These are phyloP conservation scores for Kandelia obovata DNA, from an alignment of 345 rosid species.

Conservation along the genomic window DNA sequence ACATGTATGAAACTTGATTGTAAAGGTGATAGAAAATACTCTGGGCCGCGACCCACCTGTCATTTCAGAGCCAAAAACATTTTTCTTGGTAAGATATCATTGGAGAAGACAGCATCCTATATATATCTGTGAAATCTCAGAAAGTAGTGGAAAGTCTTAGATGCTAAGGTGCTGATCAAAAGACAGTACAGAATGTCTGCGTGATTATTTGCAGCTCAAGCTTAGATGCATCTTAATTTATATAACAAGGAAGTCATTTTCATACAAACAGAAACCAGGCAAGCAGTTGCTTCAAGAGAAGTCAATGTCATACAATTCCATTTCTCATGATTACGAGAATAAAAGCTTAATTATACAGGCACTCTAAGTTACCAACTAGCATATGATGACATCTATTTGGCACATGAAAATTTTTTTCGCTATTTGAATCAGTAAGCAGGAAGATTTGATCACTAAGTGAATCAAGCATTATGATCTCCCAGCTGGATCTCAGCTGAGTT, in stretches of 20 bases:
- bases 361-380: too few relatives aligned
- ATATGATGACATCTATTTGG: too few relatives aligned
- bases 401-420: too few relatives aligned
- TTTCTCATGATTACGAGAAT: background rate
- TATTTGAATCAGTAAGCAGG: too few relatives aligned
- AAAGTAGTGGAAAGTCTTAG: background rate
- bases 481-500: too few relatives aligned
- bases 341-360: too few relatives aligned
- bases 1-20: constrained; percentile 98
- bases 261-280: background rate
- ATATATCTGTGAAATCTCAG: background rate
- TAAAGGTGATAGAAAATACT: constrained; percentile 97
- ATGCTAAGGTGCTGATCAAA: background rate
- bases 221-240: background rate
- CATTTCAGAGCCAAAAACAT: constrained; percentile 20
- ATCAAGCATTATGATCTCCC: too few relatives aligned
- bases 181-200: background rate
- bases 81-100: constrained; percentile 7
- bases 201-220: constrained; percentile 3
- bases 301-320: constrained; percentile 1
- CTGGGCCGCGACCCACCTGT: constrained; percentile 95
- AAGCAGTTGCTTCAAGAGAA: background rate
- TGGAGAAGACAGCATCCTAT: background rate
- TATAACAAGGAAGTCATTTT: background rate
- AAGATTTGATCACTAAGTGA: too few relatives aligned